Conservation (phyloP, 495 filamentous ascomycete genomes). For the Elaphomyces granulatus region DNA sequence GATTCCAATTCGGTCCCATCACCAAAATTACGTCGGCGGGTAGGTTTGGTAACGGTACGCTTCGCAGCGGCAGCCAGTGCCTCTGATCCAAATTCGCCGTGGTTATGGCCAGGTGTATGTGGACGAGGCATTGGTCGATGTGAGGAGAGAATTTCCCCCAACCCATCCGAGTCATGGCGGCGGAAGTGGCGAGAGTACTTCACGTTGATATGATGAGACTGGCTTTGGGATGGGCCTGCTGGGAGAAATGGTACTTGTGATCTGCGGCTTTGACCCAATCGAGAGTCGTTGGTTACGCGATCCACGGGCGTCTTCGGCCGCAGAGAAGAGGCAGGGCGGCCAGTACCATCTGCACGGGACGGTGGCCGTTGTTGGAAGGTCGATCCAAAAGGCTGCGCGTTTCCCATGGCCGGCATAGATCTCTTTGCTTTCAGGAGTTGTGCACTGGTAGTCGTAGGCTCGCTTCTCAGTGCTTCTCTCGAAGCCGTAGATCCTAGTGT, state of each 20-base stretch:
- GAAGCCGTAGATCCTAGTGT: conserved; percentile 43
- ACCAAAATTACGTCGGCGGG: conserved; percentile 64
- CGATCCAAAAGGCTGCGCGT: conserved; percentile 25
- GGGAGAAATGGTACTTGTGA: conserved; percentile 65
- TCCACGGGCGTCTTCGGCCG: conserved; percentile 66
- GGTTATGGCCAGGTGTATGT: conserved; percentile 28
- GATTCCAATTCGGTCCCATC: conserved; percentile 83
- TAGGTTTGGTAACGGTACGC: conserved; percentile 57
- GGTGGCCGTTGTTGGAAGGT: conserved; percentile 20
- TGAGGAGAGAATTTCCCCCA: conserved; percentile 33
- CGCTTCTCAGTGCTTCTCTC: conserved; percentile 34
- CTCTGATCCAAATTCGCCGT: conserved; percentile 32
- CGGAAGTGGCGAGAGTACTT: conserved; percentile 57
- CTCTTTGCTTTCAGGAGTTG: conserved; percentile 73
- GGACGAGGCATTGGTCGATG: conserved; percentile 34
- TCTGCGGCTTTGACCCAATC: conserved; percentile 38
- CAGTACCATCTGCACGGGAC: conserved; percentile 26
- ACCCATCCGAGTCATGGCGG: conserved; percentile 57
- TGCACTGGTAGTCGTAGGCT: conserved; percentile 54
- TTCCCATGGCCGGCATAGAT: conserved; percentile 69
- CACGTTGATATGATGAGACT: conserved; percentile 64
- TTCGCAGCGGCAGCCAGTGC: conserved; percentile 36
- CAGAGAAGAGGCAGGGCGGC: conserved; percentile 26
- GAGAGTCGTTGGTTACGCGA: conserved; percentile 38
- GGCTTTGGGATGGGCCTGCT: conserved; percentile 53